Percentiles rank a stretch among this genome's conserved stretches.
Conservation (phyloP, 495 filamentous ascomycete genomes). For the Lasiosphaeris hirsuta region DNA sequence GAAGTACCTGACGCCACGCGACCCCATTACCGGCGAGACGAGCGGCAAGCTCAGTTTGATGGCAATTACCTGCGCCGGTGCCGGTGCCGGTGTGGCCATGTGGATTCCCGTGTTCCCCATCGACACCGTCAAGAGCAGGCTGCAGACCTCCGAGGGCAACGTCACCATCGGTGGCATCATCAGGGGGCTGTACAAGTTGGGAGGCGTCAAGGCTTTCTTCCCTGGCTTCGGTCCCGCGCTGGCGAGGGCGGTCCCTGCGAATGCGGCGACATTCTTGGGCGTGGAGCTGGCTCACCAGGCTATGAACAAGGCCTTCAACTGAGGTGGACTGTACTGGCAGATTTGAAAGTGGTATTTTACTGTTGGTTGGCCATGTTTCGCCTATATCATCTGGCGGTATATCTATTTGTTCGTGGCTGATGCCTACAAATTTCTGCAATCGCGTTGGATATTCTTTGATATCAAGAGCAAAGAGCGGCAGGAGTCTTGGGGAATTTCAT, state of each 20-base stretch:
- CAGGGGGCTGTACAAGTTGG: constrained; percentile 68
- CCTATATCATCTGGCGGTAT: no score
- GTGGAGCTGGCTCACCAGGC: constrained; percentile 80
- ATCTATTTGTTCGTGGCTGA: no score
- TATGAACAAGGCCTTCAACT: constrained; percentile 66
- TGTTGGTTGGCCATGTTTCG: background rate
- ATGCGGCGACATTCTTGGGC: constrained; percentile 70
- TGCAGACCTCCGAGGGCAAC: constrained; percentile 89
- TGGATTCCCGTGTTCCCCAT: constrained; percentile 99
- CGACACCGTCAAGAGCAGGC: constrained; percentile 89
- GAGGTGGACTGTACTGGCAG: background rate
- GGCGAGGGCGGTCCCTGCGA: constrained; percentile 89
- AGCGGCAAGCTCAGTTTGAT: constrained; percentile 70
- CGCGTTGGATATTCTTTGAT: background rate
- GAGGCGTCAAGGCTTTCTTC: constrained; percentile 93
- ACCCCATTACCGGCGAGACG: constrained; percentile 67
- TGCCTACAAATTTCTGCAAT: no score
- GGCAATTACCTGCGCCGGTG: constrained; percentile 84
- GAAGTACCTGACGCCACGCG: constrained; percentile 77
- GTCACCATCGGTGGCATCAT: constrained; percentile 80
- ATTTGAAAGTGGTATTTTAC: background rate
- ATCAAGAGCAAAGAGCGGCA: background rate
- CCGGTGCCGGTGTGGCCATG: constrained; percentile 92
- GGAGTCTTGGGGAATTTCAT: background rate
- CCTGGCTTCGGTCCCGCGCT: constrained; percentile 92